These are phyloP conservation scores for Magnolia officinalis DNA, from an alignment of 164 flowering plant genomes.

Conservation along the genomic window DNA sequence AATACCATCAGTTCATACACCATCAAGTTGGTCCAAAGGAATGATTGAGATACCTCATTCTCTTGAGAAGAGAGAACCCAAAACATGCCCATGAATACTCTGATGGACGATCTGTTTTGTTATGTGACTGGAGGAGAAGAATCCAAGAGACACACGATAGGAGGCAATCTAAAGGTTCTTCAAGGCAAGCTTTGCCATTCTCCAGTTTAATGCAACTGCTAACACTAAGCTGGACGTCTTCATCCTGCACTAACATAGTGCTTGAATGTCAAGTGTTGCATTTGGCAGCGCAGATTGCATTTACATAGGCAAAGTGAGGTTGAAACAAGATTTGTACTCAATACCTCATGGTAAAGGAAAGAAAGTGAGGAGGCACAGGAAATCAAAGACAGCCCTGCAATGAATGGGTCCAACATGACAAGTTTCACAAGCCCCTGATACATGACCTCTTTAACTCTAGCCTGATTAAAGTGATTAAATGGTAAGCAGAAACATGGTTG, in stretches of 20 bases:
- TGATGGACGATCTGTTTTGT: conserved; percentile 33
- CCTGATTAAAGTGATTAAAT: conserved; percentile 38
- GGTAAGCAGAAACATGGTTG: conserved; percentile 5
- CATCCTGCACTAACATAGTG: conserved; percentile 38
- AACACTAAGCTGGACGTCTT: conserved; percentile 38
- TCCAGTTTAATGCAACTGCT: conserved; percentile 52
- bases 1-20: background rate
- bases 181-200: conserved; percentile 47
- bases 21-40: background rate
- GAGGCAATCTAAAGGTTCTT: conserved; percentile 77
- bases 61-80: conserved; percentile 92
- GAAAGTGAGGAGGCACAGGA: conserved; percentile 79
- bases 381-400: conserved; percentile 48
- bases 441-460: conserved; percentile 55
- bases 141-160: conserved; percentile 78
- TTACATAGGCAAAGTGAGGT: background rate
- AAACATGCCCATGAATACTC: conserved; percentile 59
- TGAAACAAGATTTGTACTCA: background rate
- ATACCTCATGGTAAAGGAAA: conserved; percentile 59
- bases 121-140: conserved; percentile 63
- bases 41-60: conserved; percentile 57
- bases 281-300: background rate
- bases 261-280: background rate
- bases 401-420: conserved; percentile 60
- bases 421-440: conserved; percentile 69